Evolutionary conservation across 345 rosid genomes (phyloP), one percentile per base, ranked within the genome.

Genomic region (Lepidium africanum): DNA sequence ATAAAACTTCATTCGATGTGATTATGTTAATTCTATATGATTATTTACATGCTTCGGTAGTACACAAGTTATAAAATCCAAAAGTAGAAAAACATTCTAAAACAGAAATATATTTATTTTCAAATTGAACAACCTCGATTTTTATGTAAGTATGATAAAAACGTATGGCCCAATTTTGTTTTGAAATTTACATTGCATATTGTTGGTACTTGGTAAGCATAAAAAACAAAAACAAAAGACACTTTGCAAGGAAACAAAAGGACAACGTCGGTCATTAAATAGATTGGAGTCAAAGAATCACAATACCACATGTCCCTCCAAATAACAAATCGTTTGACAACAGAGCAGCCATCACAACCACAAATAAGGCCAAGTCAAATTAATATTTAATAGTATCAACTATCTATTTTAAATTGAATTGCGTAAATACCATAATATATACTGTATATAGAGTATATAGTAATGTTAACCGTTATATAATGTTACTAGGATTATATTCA

Each of bases 331-430:
- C 41, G 19, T 33, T 21, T 35, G 36, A 6, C 38, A 23, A 45
- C 17, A 21, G 23, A 56, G 64, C 57, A 36, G 46, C n/a, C 45
- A 16, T 16, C 33, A 13, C 9, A 32, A 52, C 60, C 43, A 7
- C 71, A 58, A 7, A 38, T 38, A 45, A 69, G 35, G 41, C 66
- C 7, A 49, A 48, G 66, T 39, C 73, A 59, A 59, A 69, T 8
- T 59, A 11, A n/a, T 48, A n/a, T n/a, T n/a, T n/a, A n/a, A n/a
- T n/a, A n/a, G n/a, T n/a, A 15, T 14, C 11, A 47, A 46, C 36
- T 38, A 38, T 38, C 27, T 52, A 38, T 48, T 23, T 38, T 56
- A 36, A 57, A 19, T 57, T 15, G 33, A 15, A 23, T 13, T 16
- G 32, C 30, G 25, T 59, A 57, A 19, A 0, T 5, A 49, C 1